phyloP scores from a whole-genome alignment of 164 flowering plant genomes.

The Berberis thunbergii region DNA sequence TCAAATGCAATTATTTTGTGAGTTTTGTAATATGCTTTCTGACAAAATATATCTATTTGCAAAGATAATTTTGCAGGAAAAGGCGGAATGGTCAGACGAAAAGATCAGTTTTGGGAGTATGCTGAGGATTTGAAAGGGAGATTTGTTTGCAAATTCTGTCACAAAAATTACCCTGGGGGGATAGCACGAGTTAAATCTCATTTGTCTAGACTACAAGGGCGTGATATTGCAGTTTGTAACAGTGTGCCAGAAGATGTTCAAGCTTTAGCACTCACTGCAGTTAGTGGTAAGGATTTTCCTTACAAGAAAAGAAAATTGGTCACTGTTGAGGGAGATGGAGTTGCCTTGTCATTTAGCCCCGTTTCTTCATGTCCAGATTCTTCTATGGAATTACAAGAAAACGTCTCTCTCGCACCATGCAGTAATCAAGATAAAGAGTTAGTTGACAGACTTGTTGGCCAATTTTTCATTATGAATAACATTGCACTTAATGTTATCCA shows the following conservation, averaged over 20 bases:
- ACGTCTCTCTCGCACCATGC: background rate
- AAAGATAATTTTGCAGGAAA: background rate
- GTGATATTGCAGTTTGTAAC: conserved; percentile 18
- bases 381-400: conserved; percentile 3
- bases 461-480: conserved; percentile 12
- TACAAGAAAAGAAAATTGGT: conserved; percentile 11
- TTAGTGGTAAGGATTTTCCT: conserved; percentile 9
- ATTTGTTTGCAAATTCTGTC: conserved; percentile 16
- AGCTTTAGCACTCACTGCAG: conserved; percentile 7
- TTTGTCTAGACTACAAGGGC: conserved; percentile 15
- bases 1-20: background rate
- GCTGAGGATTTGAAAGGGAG: conserved; percentile 18
- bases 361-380: conserved; percentile 6
- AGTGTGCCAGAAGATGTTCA: conserved; percentile 20
- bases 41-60: background rate
- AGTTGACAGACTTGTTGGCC: conserved; percentile 14
- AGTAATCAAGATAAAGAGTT: conserved; percentile 4
- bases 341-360: background rate
- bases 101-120: conserved; percentile 20
- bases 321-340: conserved; percentile 7
- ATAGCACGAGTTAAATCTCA: conserved; percentile 20
- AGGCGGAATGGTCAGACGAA: conserved; percentile 13
- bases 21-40: background rate
- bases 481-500: conserved; percentile 10
- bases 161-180: conserved; percentile 19